Evolutionary conservation across 805 yeast species (phyloP).

Genomic region (Saturnispora saitoi): DNA sequence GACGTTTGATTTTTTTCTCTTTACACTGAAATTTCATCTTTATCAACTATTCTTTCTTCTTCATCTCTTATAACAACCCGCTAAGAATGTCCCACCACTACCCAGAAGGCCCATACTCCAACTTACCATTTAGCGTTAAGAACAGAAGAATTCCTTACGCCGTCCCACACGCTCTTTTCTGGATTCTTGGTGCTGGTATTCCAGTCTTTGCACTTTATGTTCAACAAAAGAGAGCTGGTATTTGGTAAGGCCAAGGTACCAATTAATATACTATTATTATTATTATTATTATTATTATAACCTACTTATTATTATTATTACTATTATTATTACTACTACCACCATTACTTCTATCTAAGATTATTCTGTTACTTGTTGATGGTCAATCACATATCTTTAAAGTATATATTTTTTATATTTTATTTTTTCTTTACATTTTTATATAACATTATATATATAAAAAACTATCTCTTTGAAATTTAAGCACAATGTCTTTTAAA

Average conservation of each 20-base stretch:
- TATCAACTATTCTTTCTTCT: not conserved
- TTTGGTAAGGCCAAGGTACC: constrained; percentile 23
- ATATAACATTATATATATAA: not conserved
- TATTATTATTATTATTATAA: no score
- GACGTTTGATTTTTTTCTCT: not conserved
- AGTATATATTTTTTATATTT: not conserved
- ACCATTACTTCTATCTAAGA: not conserved
- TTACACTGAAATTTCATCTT: not conserved
- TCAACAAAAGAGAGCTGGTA: constrained; percentile 85
- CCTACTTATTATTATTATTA: not conserved
- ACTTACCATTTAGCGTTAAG: constrained; percentile 92
- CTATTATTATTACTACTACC: not conserved
- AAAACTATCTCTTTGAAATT: not conserved
- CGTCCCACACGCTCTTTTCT: constrained; percentile 72
- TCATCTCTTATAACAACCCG: not conserved
- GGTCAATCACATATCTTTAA: not conserved
- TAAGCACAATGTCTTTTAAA: not conserved
- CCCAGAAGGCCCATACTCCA: constrained; percentile 79
- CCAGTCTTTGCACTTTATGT: constrained; percentile 76
- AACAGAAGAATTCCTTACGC: constrained; percentile 86
- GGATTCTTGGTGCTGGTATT: constrained; percentile 56
- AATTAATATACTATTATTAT: not conserved
- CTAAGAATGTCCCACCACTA: constrained; percentile 30
- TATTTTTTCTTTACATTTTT: not conserved
- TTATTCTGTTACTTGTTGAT: no score